A percentile compares a stretch with the other conserved stretches of the same genome.
Conservation (phyloP, 2,329 filamentous ascomycete genomes). For the Zymoseptoria passerinii region DNA sequence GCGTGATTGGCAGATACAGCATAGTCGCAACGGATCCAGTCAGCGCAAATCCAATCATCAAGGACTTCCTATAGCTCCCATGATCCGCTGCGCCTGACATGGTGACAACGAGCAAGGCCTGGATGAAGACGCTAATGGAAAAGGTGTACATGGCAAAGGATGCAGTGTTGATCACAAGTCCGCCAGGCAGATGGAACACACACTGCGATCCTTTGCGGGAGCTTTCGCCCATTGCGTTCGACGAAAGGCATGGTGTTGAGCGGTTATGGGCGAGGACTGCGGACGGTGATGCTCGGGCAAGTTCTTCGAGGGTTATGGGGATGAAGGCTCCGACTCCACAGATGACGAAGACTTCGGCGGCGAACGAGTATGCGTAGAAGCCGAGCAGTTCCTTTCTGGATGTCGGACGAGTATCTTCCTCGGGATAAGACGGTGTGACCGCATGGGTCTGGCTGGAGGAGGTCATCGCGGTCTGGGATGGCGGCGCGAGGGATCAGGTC, state of each 20-base stretch:
- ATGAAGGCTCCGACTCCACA: constrained; percentile 88
- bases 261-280: constrained; percentile 76
- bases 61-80: constrained; percentile 75
- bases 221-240: constrained; percentile 4
- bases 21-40: constrained; percentile 76
- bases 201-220: constrained; percentile 55
- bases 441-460: constrained; percentile 1
- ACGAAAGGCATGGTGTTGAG: constrained; percentile 55
- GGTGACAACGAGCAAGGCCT: constrained; percentile 85
- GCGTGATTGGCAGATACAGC: constrained; percentile 72
- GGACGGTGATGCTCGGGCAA: constrained; percentile 68
- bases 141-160: constrained; percentile 99
- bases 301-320: constrained; percentile 86
- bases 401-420: constrained; percentile 82
- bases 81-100: constrained; percentile 96
- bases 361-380: constrained; percentile 96
- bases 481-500: background rate
- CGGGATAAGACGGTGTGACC: constrained; percentile 48
- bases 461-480: background rate
- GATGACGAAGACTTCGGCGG: constrained; percentile 91
- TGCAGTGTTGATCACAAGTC: constrained; percentile 84
- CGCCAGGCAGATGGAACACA: constrained; percentile 64
- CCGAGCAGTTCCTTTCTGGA: constrained; percentile 79
- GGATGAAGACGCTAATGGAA: constrained; percentile 79
- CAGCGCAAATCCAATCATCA: constrained; percentile 78